Percentiles rank a stretch among this genome's conserved stretches.
phyloP scores from a whole-genome alignment of 139 green algal genomes.

The Astrephomene gubernaculifera region DNA sequence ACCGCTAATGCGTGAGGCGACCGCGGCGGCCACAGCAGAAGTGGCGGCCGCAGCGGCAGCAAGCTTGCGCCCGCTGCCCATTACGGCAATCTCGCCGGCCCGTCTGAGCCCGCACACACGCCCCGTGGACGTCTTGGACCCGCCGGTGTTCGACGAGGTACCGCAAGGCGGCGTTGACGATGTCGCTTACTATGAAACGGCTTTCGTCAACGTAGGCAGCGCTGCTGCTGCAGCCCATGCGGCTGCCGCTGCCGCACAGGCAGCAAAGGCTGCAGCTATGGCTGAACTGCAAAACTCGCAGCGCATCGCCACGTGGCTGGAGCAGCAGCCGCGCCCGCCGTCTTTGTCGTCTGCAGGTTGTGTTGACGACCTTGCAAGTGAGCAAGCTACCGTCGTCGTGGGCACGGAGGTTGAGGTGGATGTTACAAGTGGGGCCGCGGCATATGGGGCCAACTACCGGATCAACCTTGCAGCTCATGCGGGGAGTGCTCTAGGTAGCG shows the following conservation, averaged over 20 bases:
- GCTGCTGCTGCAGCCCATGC: no score
- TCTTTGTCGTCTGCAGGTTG: constrained; percentile 16
- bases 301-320: constrained; percentile 33
- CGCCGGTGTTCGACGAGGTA: no score
- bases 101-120: neutral
- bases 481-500: no score
- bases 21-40: neutral
- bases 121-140: neutral
- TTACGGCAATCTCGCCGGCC: neutral
- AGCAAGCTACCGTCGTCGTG: neutral
- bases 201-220: neutral
- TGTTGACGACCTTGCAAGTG: constrained; percentile 14
- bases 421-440: neutral
- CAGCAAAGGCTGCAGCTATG: neutral
- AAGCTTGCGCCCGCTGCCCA: constrained; percentile 13
- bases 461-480: neutral
- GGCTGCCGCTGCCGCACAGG: neutral
- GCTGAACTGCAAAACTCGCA: neutral
- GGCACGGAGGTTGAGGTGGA: neutral
- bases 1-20: constrained; percentile 21
- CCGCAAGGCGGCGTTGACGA: no score
- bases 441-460: neutral
- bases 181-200: no score
- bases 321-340: constrained; percentile 38
- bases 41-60: constrained; percentile 6